Percentiles rank a stretch among this genome's conserved stretches.
Evolutionary conservation across 495 filamentous ascomycete species (phyloP).

Genomic region (Pseudotulostoma volvatum): DNA sequence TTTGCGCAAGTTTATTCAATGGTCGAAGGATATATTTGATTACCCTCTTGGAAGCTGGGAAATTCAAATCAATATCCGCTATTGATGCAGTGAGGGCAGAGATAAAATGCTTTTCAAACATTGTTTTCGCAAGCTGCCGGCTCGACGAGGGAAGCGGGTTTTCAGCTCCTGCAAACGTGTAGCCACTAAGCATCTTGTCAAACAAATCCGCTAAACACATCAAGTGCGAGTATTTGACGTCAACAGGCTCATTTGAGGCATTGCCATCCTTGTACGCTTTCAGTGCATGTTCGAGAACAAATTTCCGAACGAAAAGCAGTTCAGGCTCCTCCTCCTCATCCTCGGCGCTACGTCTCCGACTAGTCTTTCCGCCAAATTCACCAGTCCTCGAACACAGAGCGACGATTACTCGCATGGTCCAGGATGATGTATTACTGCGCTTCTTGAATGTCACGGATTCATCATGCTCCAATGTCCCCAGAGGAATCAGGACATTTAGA

Average conservation of each 20-base stretch:
- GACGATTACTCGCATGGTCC: conserved; percentile 71
- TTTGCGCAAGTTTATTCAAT: conserved; percentile 69
- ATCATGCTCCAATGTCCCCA: conserved; percentile 55
- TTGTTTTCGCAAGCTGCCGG: conserved; percentile 71
- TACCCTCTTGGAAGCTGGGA: conserved; percentile 76
- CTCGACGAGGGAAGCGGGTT: conserved; percentile 30
- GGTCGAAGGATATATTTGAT: conserved; percentile 93
- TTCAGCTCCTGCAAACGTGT: conserved; percentile 38
- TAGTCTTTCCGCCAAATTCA: conserved; percentile 35
- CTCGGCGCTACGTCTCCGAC: conserved; percentile 23
- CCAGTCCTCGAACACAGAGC: conserved; percentile 76
- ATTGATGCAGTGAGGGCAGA: conserved; percentile 75
- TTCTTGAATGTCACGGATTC: conserved; percentile 69
- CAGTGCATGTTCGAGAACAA: conserved; percentile 83
- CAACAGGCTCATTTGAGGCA: conserved; percentile 60
- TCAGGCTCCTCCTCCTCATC: conserved; percentile 70
- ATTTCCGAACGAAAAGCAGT: conserved; percentile 79
- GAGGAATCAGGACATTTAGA: conserved; percentile 65
- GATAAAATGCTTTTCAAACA: conserved; percentile 97
- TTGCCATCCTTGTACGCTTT: conserved; percentile 85
- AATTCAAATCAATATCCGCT: conserved; percentile 90
- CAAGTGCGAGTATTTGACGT: conserved; percentile 72
- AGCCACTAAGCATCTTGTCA: conserved; percentile 73
- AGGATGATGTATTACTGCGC: conserved; percentile 62
- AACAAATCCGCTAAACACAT: conserved; percentile 80